phyloP scores from a whole-genome alignment of 148 eudicot genomes.

The Persicaria tinctoria region DNA sequence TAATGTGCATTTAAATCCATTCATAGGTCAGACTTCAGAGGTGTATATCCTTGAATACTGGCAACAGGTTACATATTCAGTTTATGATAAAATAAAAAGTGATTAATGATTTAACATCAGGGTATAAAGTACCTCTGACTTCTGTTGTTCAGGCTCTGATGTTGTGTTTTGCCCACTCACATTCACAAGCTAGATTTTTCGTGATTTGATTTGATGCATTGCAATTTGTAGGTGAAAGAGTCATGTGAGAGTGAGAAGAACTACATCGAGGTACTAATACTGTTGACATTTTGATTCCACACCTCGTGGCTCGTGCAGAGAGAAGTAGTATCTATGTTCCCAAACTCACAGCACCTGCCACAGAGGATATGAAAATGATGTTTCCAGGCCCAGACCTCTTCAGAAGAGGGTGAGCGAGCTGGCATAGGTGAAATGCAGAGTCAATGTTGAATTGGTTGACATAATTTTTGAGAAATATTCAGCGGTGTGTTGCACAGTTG shows the following conservation, averaged over 20 bases:
- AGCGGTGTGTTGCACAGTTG: slow-evolving; percentile 49
- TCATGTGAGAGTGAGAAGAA: not conserved
- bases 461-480: slow-evolving; percentile 60
- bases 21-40: too few relatives aligned
- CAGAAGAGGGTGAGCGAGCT: slow-evolving; percentile 72
- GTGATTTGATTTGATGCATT: slow-evolving; percentile 47
- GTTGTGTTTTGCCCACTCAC: slow-evolving; percentile 26
- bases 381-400: slow-evolving; percentile 72
- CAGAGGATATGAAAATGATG: slow-evolving; percentile 80
- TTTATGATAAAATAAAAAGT: too few relatives aligned
- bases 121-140: too few relatives aligned
- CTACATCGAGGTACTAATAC: not conserved
- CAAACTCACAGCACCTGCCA: slow-evolving; percentile 45
- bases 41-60: too few relatives aligned
- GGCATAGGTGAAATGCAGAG: slow-evolving; percentile 71
- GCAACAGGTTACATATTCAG: too few relatives aligned
- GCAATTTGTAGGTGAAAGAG: slow-evolving; percentile 32
- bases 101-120: too few relatives aligned
- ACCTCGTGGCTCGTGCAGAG: not conserved
- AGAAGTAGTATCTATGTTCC: not conserved
- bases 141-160: slow-evolving; percentile 9
- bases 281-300: slow-evolving; percentile 1
- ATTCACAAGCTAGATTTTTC: slow-evolving; percentile 43
- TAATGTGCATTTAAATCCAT: not conserved
- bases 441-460: slow-evolving; percentile 62